phyloP scores from a whole-genome alignment of 768 basidiomycete species.

The Suillus lakei region DNA sequence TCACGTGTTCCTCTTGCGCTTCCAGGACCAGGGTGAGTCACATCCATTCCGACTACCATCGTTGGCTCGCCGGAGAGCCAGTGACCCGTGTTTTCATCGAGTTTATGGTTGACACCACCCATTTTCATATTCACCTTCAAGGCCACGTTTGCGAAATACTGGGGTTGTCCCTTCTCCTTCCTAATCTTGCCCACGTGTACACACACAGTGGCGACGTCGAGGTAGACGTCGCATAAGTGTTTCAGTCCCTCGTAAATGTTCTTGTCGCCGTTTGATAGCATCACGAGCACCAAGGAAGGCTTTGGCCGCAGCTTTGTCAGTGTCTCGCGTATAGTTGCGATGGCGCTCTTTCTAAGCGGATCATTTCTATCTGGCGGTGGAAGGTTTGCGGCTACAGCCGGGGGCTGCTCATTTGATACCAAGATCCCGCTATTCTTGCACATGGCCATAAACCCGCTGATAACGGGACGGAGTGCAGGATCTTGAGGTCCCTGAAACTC shows the following conservation, averaged over 20 bases:
- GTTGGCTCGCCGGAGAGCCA: conserved; percentile 48
- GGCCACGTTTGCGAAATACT: conserved; percentile 61
- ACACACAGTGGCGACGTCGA: conserved; percentile 67
- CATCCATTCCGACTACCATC: conserved; percentile 64
- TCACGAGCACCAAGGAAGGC: conserved; percentile 50
- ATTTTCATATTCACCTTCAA: conserved; percentile 61
- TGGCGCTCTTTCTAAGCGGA: conserved; percentile 56
- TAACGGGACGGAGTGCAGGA: conserved; percentile 48
- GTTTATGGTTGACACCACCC: conserved; percentile 55
- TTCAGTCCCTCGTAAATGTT: conserved; percentile 57
- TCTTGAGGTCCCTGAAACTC: conserved; percentile 65
- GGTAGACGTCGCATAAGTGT: conserved; percentile 52
- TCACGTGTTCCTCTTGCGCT: conserved; percentile 57
- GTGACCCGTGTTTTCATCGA: conserved; percentile 42
- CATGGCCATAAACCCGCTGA: conserved; percentile 64
- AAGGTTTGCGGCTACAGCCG: conserved; percentile 46
- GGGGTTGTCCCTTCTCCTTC: conserved; percentile 60
- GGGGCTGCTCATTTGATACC: conserved; percentile 44
- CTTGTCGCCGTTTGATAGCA: conserved; percentile 52
- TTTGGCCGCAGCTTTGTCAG: conserved; percentile 46
- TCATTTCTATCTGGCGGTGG: conserved; percentile 58
- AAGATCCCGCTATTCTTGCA: conserved; percentile 68
- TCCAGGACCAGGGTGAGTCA: conserved; percentile 81
- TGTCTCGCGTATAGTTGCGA: conserved; percentile 45
- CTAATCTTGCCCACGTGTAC: conserved; percentile 74